These are phyloP conservation scores for Thermothielavioides terrestris DNA, from an alignment of 495 filamentous ascomycete genomes.

Conservation along the genomic window DNA sequence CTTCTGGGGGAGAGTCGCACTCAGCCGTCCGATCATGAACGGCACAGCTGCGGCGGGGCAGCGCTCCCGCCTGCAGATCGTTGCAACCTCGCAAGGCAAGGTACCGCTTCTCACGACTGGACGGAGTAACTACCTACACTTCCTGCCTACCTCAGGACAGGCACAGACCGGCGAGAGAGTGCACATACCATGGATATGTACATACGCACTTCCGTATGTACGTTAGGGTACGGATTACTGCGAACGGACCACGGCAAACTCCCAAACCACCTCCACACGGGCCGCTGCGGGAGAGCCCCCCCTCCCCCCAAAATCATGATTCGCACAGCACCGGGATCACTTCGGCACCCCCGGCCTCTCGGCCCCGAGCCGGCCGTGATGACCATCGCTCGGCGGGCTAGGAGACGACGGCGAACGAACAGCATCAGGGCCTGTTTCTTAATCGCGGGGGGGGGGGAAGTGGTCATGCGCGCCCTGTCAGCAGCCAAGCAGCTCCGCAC, in stretches of 20 bases:
- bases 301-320: too few species aligned
- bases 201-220: too few species aligned
- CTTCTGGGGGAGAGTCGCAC: too few species aligned
- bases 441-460: background rate
- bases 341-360: background rate
- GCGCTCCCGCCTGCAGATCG: conserved; percentile 9
- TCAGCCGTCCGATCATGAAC: background rate
- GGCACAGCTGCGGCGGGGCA: conserved; percentile 9
- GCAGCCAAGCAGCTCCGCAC: background rate
- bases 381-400: background rate
- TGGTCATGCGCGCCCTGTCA: background rate
- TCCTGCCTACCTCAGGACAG: too few species aligned
- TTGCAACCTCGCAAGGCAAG: conserved; percentile 6
- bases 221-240: too few species aligned
- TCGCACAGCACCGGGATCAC: background rate
- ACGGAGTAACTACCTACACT: too few species aligned
- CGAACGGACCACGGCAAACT: too few species aligned
- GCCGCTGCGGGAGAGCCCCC: background rate
- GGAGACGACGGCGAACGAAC: background rate
- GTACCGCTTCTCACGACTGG: conserved; percentile 4
- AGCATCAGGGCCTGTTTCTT: background rate
- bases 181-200: too few species aligned
- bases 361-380: background rate
- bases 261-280: too few species aligned
- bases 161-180: too few species aligned